Evolutionary conservation across 305 asterid species (phyloP).

Genomic region (Salvia sclarea): DNA sequence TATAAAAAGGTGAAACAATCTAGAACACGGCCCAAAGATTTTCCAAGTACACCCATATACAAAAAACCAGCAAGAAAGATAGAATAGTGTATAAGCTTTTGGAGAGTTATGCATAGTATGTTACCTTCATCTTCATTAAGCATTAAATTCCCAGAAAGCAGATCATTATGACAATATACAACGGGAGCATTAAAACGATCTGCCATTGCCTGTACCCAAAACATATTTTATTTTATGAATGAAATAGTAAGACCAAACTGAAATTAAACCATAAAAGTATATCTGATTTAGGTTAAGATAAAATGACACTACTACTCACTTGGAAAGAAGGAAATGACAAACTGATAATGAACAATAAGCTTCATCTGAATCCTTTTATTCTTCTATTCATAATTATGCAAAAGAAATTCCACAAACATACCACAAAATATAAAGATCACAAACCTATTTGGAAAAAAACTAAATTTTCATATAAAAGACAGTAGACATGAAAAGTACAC

Average conservation of each 20-base stretch:
- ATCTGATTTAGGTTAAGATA: no score
- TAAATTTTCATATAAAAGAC: not conserved
- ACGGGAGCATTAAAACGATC: slow-evolving; percentile 68
- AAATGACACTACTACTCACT: slow-evolving; percentile 16
- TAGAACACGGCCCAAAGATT: not conserved
- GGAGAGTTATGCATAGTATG: slow-evolving; percentile 24
- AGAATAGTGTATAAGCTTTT: not conserved
- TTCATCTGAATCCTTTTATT: not conserved
- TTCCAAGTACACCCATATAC: not conserved
- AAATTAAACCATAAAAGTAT: slow-evolving; percentile 17
- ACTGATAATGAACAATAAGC: slow-evolving; percentile 18
- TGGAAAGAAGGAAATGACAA: not conserved
- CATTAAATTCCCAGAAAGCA: slow-evolving; percentile 95
- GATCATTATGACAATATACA: slow-evolving; percentile 81
- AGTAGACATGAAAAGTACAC: slow-evolving; percentile 1
- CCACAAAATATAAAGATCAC: not conserved
- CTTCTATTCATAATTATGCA: not conserved
- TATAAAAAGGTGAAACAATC: not conserved
- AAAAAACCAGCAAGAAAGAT: slow-evolving; percentile 18
- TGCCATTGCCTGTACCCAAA: slow-evolving; percentile 71
- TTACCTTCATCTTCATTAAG: slow-evolving; percentile 85
- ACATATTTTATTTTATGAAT: slow-evolving; percentile 22
- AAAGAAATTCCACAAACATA: slow-evolving; percentile 3
- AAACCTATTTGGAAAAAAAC: not conserved
- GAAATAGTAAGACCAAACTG: slow-evolving; percentile 1